Evolutionary conservation across 2,329 filamentous ascomycete genomes (phyloP), one percentile per base, ranked within the genome.

Genomic region (Fonsecaea multimorphosa): DNA sequence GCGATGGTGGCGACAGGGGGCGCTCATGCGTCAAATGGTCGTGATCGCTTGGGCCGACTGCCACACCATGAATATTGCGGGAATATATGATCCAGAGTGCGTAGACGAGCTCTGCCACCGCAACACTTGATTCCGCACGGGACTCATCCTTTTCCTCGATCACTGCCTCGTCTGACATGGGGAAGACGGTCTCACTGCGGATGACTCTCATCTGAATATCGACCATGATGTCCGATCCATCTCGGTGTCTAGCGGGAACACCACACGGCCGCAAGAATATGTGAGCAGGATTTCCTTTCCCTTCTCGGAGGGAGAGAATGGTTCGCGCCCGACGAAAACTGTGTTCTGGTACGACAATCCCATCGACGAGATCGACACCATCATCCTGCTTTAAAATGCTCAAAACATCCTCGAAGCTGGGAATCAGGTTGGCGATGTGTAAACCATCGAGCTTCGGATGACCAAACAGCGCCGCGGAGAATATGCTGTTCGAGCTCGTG

Each of bases 61-160:
- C 87, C 40, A 88, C 85, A 16, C 91, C 90, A 76, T 99, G 95
- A 12, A 98, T 84, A 74, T 97, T 92, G 68, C 93, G 86, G 19
- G 94, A 98, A 76, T 98, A 99, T 1, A 94, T 98, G 71, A 99
- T 90, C 95, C 95, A 99, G 32, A 99, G 81, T 11, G 95, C 95
- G 80, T 93, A 98, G 0, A 98, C 93, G 68, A 96, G 86, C 76
- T 97, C 93, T 16, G 89, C 86, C 67, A 84, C 77, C n/a, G 85
- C 83, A 8, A 81, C 73, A 7, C 75, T 73, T 71, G 76, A 73
- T 29, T 77, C 75, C 66, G 80, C 75, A 54, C 83, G 80, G n/a
- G 79, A 80, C 53, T 86, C 84, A 55, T 85, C 85, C 44, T 80
- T 79, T 75, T 92, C 88, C 60, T 86, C 82, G n/a, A 89, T 85